Evolutionary conservation across 2,329 filamentous ascomycete species (phyloP).

Genomic region (Phyllosticta citribraziliensis): DNA sequence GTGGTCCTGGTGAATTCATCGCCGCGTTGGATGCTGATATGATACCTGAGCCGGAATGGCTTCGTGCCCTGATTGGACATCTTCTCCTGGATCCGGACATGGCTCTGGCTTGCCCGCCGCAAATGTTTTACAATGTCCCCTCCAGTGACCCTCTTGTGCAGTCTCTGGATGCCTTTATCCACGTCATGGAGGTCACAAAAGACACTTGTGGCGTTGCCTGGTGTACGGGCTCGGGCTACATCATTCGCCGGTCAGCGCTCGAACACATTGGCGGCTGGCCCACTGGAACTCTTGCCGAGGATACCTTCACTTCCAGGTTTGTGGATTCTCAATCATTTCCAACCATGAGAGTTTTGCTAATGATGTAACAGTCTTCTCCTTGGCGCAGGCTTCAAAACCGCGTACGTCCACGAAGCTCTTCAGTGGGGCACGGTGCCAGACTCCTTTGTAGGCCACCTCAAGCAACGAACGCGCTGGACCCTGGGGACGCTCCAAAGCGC

Average conservation of each 20-base stretch:
- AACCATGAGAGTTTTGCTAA: not conserved
- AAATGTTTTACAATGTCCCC: conserved; percentile 54
- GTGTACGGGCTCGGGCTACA: conserved; percentile 46
- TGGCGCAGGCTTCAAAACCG: conserved; percentile 18
- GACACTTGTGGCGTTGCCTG: conserved; percentile 44
- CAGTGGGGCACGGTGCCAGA: conserved; percentile 53
- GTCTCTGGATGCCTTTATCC: conserved; percentile 49
- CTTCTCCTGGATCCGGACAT: conserved; percentile 45
- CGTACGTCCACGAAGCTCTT: conserved; percentile 47
- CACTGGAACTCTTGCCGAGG: conserved; percentile 10
- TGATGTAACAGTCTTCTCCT: not conserved
- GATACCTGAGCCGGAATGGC: conserved; percentile 53
- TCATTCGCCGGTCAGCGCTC: conserved; percentile 24
- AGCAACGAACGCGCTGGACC: conserved; percentile 47
- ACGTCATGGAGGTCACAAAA: conserved; percentile 37
- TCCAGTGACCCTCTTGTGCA: conserved; percentile 48
- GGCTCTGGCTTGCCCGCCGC: conserved; percentile 49
- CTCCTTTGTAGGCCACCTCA: conserved; percentile 45
- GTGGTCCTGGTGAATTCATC: conserved; percentile 18
- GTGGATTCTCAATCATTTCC: not conserved
- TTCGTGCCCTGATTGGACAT: conserved; percentile 50
- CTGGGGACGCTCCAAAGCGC: conserved; percentile 49
- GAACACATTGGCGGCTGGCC: conserved; percentile 25
- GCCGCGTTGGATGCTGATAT: conserved; percentile 53
- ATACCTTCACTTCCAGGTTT: not conserved